phyloP scores from a whole-genome alignment of 192 early-diverging fungal species.

The Oehlia diaphana region DNA sequence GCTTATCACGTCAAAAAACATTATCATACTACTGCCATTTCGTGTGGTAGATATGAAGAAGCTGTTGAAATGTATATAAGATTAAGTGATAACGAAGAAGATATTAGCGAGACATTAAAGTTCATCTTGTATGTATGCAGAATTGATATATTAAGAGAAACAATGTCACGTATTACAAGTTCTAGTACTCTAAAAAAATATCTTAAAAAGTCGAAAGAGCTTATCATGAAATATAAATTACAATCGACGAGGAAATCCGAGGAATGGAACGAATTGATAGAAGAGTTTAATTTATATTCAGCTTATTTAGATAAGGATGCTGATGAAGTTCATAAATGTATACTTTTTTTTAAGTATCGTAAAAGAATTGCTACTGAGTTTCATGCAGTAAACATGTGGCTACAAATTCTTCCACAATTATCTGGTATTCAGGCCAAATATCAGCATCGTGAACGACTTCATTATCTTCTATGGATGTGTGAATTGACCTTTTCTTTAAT shows the following conservation, averaged over 20 bases:
- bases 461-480: background rate
- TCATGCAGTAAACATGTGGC: conserved; percentile 12
- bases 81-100: background rate
- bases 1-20: background rate
- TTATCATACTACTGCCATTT: background rate
- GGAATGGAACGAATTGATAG: background rate
- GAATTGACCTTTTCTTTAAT: background rate
- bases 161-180: background rate
- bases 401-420: conserved; percentile 3
- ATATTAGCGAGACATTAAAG: conserved; percentile 1
- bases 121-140: conserved; percentile 4
- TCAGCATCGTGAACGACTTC: background rate
- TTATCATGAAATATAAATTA: background rate
- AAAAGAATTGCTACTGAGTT: background rate
- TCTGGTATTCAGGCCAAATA: background rate
- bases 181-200: background rate
- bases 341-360: background rate
- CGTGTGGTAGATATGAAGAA: background rate
- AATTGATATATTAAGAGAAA: background rate
- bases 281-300: conserved; percentile 14
- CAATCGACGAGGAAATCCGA: background rate
- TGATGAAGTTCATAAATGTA: background rate
- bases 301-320: conserved; percentile 10
- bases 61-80: background rate
- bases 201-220: background rate